Evolutionary conservation across 1,284 basidiomycete genomes (phyloP).

Genomic region (Fistulinella staudtii): DNA sequence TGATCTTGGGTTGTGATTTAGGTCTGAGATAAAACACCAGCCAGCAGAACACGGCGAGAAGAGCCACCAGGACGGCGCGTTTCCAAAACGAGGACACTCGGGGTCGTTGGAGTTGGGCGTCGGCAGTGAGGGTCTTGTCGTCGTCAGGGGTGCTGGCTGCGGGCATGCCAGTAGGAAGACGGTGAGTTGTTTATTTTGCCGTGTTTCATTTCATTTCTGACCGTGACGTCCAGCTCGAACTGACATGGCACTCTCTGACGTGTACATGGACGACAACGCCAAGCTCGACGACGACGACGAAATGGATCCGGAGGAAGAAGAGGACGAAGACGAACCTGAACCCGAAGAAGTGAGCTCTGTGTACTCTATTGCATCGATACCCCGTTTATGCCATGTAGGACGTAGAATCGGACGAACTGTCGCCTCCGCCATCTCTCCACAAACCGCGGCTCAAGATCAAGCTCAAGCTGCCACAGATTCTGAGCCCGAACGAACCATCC

Average conservation of each 20-base stretch:
- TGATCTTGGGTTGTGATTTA: conserved; percentile 25
- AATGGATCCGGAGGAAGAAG: conserved; percentile 22
- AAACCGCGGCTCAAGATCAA: conserved; percentile 57
- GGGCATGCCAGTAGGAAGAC: too few relatives aligned
- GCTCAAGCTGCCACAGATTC: conserved; percentile 51
- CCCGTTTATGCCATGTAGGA: conserved; percentile 13
- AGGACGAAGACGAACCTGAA: conserved; percentile 20
- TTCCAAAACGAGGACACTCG: conserved; percentile 37
- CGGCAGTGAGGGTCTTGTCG: too few relatives aligned
- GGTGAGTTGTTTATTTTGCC: too few relatives aligned
- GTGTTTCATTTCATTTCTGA: too few relatives aligned
- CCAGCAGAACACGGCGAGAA: conserved; percentile 42
- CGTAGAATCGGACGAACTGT: conserved; percentile 35
- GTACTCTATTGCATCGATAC: not conserved
- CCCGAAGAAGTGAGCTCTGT: conserved; percentile 18
- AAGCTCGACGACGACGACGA: conserved; percentile 30
- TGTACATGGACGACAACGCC: conserved; percentile 30
- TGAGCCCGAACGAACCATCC: conserved; percentile 37
- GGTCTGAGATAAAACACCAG: conserved; percentile 36
- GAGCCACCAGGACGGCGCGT: conserved; percentile 38
- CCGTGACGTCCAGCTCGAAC: too few relatives aligned
- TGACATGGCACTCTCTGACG: conserved; percentile 27
- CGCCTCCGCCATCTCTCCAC: conserved; percentile 32
- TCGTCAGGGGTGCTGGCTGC: too few relatives aligned
- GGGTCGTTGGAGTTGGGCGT: conserved; percentile 23